Conservation (phyloP, 1,284 basidiomycete genomes). For the Schizopora paradoxa region DNA sequence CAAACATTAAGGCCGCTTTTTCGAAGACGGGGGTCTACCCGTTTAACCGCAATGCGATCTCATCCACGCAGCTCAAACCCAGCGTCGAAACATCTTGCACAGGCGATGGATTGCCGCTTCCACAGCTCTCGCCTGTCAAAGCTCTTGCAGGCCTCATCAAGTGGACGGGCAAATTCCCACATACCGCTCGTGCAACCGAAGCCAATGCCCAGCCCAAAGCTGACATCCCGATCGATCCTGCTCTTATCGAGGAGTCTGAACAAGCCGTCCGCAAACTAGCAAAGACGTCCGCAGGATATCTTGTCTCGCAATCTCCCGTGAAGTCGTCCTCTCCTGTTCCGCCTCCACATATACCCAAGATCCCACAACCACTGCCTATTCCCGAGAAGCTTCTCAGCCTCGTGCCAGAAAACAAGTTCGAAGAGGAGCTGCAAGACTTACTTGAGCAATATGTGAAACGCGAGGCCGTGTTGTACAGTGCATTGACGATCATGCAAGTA, state of each 20-base stretch:
- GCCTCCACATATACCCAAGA: no score
- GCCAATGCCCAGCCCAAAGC: no score
- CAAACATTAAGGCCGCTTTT: conserved; percentile 3
- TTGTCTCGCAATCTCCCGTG: no score
- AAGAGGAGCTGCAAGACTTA: background rate
- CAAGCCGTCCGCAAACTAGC: no score
- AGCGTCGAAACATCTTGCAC: conserved; percentile 1
- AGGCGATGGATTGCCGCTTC: background rate
- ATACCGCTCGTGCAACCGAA: no score
- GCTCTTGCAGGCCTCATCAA: conserved; percentile 1
- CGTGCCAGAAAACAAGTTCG: background rate
- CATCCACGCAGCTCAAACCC: background rate
- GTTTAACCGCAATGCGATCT: background rate
- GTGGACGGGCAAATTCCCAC: no score
- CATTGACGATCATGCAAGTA: background rate
- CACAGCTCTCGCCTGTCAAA: background rate
- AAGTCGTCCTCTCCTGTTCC: no score
- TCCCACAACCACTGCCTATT: background rate
- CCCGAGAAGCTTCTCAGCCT: background rate
- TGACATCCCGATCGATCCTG: no score
- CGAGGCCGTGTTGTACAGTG: background rate
- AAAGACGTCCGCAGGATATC: no score
- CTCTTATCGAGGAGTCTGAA: no score
- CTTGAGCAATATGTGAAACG: background rate
- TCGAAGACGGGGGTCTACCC: conserved; percentile 3